Base-by-base conservation (phyloP, 352 stramenopile species). In the Pythium myriotylum region DNA sequence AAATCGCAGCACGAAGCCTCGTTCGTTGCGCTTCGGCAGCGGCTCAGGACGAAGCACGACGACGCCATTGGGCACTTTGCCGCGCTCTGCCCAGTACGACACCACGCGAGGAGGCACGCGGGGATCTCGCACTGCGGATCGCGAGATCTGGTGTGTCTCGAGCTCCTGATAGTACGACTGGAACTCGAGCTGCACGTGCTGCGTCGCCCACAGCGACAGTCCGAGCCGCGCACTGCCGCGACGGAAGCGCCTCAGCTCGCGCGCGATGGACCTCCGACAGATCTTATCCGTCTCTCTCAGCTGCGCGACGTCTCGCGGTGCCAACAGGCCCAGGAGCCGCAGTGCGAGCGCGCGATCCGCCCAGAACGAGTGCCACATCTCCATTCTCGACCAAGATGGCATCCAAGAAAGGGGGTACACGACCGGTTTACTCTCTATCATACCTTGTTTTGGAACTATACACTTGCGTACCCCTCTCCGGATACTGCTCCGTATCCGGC, bases 91-190 rank as follows among this genome's bases (percentile, higher is more conserved):
- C 81, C 81, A 90, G 42, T 76, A 60, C 14, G 77, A 79, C 20
- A 85, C 67, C 9, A 88, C 76, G 16, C 67, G 76, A 1, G 77
- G 77, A 9, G 77, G 78, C 5, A 90, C 81, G 16, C 78, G 74
- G 13, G 76, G 68, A n/a, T 90, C 81, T n/a, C 47, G 63, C 10
- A 56, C 54, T 5, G 26, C 39, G 1, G 72, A 80, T 2, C 81
- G 70, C 9, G 76, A 50, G 50, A 90, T 77, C 35, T 60, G 72
- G 17, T 73, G 74, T 14, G 74, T 85, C 42, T 80, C 68, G 17
- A 84, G 68, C 60, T 72, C 76, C 54, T 88, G 78, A 33, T 77
- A 86, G 43, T 72, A 71, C 3, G 73, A 54, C 51, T 84, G 67
- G 45, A 88, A 82, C 43, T 76, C 68, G 26, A 88, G 47, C 8